Percentiles rank a stretch among this genome's conserved stretches.
Conservation (phyloP, 805 yeast genomes). For the Kuraishia hungarica region DNA sequence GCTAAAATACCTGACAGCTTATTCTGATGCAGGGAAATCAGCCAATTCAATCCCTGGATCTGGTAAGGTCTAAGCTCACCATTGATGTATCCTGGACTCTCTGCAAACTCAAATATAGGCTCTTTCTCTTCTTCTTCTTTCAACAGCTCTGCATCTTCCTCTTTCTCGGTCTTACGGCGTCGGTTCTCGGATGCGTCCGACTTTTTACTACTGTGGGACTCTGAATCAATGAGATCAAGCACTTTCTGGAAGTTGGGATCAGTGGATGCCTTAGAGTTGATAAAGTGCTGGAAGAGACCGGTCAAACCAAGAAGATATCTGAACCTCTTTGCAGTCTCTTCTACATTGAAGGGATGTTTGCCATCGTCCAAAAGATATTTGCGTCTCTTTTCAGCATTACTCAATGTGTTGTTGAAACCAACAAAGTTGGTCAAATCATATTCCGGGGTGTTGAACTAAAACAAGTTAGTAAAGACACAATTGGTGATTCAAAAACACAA, state of each 20-base stretch:
- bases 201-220: constrained; percentile 7
- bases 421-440: constrained; percentile 5
- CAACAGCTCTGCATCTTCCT: constrained; percentile 71
- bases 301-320: constrained; percentile 59
- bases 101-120: constrained; percentile 37
- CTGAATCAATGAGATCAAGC: constrained; percentile 28
- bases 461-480: neutral
- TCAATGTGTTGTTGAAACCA: constrained; percentile 2
- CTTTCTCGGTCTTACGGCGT: constrained; percentile 66
- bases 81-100: constrained; percentile 41
- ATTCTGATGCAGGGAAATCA: constrained; percentile 58
- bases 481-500: too few relatives aligned
- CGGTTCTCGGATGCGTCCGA: constrained; percentile 24
- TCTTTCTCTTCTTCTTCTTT: constrained; percentile 23
- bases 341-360: constrained; percentile 26
- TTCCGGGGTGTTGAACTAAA: constrained; percentile 4
- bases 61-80: constrained; percentile 69
- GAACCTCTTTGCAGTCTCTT: constrained; percentile 58
- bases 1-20: constrained; percentile 70
- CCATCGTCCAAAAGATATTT: constrained; percentile 25
- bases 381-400: neutral
- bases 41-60: constrained; percentile 76
- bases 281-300: constrained; percentile 58
- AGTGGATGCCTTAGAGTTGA: constrained; percentile 52
- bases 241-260: constrained; percentile 51